Conservation (phyloP, 495 filamentous ascomycete genomes). For the Aspergillus panamensis region DNA sequence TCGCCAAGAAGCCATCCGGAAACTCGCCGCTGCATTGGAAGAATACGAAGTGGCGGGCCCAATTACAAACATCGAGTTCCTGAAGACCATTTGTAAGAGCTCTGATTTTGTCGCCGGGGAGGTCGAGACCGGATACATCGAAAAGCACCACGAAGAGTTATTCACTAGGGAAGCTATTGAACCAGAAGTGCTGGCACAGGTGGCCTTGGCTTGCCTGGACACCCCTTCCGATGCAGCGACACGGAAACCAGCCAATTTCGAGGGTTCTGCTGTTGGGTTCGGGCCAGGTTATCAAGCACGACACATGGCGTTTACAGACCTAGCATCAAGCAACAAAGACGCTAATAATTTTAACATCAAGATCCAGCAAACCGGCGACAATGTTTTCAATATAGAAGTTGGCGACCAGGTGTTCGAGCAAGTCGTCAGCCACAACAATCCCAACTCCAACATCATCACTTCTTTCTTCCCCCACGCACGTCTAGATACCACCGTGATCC, state of each 20-base stretch:
- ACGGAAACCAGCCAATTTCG: slow-evolving; percentile 22
- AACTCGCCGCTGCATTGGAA: slow-evolving; percentile 74
- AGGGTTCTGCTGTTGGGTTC: slow-evolving; percentile 49
- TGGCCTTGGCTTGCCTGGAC: slow-evolving; percentile 68
- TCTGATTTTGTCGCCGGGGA: slow-evolving; percentile 79
- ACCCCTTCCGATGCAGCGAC: slow-evolving; percentile 28
- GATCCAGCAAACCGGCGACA: slow-evolving; percentile 60
- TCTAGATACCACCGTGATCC: slow-evolving; percentile 75
- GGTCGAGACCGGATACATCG: slow-evolving; percentile 95
- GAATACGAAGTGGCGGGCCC: slow-evolving; percentile 91
- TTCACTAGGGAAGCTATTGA: slow-evolving; percentile 53
- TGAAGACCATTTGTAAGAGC: slow-evolving; percentile 80
- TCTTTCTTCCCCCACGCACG: slow-evolving; percentile 72
- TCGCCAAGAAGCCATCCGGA: slow-evolving; percentile 77
- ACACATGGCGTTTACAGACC: slow-evolving; percentile 52
- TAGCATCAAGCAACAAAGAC: slow-evolving; percentile 21
- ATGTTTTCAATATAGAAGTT: slow-evolving; percentile 63
- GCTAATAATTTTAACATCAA: slow-evolving; percentile 54
- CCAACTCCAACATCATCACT: slow-evolving; percentile 37
- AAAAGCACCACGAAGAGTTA: slow-evolving; percentile 74
- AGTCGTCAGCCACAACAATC: slow-evolving; percentile 42
- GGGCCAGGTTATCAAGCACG: slow-evolving; percentile 50
- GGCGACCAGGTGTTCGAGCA: slow-evolving; percentile 47
- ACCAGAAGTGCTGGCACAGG: slow-evolving; percentile 74
- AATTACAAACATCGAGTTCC: slow-evolving; percentile 93